Conservation (phyloP, 139 green algal genomes). For the Dunaliella primolecta region DNA sequence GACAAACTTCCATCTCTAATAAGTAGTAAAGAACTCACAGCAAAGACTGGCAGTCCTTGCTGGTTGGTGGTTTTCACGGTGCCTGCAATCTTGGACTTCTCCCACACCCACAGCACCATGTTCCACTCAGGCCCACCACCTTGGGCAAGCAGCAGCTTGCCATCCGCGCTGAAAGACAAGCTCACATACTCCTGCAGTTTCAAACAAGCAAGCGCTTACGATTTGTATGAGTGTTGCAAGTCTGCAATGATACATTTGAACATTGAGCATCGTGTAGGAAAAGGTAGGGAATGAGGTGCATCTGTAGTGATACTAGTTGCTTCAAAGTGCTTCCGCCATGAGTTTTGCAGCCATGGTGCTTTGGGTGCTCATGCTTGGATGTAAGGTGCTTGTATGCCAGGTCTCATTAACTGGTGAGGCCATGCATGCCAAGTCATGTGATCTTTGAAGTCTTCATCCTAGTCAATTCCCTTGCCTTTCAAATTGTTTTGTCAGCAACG, state of each 20-base stretch:
- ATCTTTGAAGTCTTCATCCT: too few species aligned
- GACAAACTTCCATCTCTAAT: too few species aligned
- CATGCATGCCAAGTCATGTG: too few species aligned
- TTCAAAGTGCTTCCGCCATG: too few species aligned
- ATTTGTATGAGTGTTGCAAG: not conserved
- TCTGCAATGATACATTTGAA: not conserved
- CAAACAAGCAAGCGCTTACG: not conserved
- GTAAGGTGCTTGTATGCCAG: too few species aligned
- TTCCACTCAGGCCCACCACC: conserved; percentile 84
- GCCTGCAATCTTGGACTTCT: conserved; percentile 77
- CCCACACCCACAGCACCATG: conserved; percentile 85
- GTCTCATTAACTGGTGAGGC: too few species aligned
- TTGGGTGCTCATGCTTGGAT: too few species aligned
- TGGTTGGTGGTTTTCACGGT: conserved; percentile 50
- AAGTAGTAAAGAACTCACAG: conserved; percentile 34
- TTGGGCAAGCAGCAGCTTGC: conserved; percentile 75
- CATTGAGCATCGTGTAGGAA: not conserved
- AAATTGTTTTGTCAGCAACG: too few species aligned
- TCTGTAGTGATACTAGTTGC: too few species aligned
- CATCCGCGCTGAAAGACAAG: conserved; percentile 82
- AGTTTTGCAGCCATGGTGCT: too few species aligned
- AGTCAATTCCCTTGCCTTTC: too few species aligned
- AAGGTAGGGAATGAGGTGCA: not conserved
- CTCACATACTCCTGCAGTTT: conserved; percentile 86
- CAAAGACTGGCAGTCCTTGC: conserved; percentile 31